Percentiles rank a stretch among this genome's conserved stretches.
Evolutionary conservation across 73 alveolate species (phyloP).

Genomic region (Tetrahymena elliotti): DNA sequence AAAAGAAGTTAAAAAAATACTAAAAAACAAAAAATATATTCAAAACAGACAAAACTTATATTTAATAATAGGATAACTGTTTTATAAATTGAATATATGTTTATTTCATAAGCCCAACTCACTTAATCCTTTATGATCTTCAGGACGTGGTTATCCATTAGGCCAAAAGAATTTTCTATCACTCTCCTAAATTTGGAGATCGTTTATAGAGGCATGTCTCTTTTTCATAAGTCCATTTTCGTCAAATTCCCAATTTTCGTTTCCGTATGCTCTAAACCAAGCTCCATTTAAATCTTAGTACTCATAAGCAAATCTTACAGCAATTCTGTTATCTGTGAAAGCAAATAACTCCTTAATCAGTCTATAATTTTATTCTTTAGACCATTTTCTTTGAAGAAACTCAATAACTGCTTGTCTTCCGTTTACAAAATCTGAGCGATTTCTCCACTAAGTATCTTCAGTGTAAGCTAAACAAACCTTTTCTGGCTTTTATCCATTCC

Average conservation of each 20-base stretch:
- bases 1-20: no score
- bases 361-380: slow-evolving; percentile 46
- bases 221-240: slow-evolving; percentile 37
- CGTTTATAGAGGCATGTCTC: slow-evolving; percentile 14
- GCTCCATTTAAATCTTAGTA: slow-evolving; percentile 16
- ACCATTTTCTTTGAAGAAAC: slow-evolving; percentile 33
- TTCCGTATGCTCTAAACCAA: slow-evolving; percentile 47
- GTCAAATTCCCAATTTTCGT: slow-evolving; percentile 45
- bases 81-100: no score
- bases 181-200: neutral
- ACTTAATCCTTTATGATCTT: neutral
- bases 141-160: neutral
- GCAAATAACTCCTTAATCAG: slow-evolving; percentile 36
- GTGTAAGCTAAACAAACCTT: slow-evolving; percentile 36
- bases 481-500: slow-evolving; percentile 45
- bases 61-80: no score
- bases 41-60: no score
- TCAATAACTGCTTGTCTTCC: slow-evolving; percentile 29
- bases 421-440: slow-evolving; percentile 26
- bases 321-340: slow-evolving; percentile 21
- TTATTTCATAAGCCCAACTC: neutral
- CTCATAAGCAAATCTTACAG: slow-evolving; percentile 42
- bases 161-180: neutral
- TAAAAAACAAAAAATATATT: no score
- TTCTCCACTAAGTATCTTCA: slow-evolving; percentile 43